Percentiles rank a stretch among this genome's conserved stretches.
These are phyloP conservation scores for Wickerhamiella infanticola DNA, from an alignment of 1,139 yeast species.

Conservation along the genomic window DNA sequence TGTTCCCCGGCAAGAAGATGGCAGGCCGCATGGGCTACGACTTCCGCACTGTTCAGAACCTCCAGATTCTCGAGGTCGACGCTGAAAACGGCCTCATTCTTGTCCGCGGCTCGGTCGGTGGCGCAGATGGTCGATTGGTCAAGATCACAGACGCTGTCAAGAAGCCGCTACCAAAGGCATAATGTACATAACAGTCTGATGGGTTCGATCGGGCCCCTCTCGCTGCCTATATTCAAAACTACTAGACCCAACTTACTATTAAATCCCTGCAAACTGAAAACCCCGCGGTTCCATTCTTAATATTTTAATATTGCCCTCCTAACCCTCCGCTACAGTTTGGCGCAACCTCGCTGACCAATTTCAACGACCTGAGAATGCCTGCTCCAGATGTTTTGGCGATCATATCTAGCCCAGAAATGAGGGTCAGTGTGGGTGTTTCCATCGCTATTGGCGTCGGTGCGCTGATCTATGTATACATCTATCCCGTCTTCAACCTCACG, in stretches of 20 bases:
- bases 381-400: not conserved
- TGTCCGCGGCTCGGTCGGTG: slow-evolving; percentile 84
- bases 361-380: not conserved
- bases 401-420: not conserved
- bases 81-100: slow-evolving; percentile 67
- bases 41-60: slow-evolving; percentile 58
- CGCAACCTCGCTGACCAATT: not conserved
- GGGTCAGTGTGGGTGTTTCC: not conserved
- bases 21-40: slow-evolving; percentile 92
- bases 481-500: not conserved
- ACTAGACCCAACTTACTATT: too few relatives aligned
- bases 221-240: too few relatives aligned
- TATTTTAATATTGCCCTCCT: too few relatives aligned
- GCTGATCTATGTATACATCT: not conserved
- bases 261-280: too few relatives aligned
- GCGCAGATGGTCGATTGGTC: slow-evolving; percentile 65
- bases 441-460: not conserved
- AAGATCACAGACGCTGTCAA: slow-evolving; percentile 65
- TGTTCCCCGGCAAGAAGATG: slow-evolving; percentile 94
- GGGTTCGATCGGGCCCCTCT: too few relatives aligned
- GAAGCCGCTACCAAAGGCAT: slow-evolving; percentile 13
- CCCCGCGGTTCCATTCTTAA: too few relatives aligned
- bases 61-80: slow-evolving; percentile 62
- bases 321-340: not conserved
- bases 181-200: not conserved